Evolutionary conservation across 2,329 filamentous ascomycete genomes (phyloP).

Genomic region (Scedosporium aurantiacum): DNA sequence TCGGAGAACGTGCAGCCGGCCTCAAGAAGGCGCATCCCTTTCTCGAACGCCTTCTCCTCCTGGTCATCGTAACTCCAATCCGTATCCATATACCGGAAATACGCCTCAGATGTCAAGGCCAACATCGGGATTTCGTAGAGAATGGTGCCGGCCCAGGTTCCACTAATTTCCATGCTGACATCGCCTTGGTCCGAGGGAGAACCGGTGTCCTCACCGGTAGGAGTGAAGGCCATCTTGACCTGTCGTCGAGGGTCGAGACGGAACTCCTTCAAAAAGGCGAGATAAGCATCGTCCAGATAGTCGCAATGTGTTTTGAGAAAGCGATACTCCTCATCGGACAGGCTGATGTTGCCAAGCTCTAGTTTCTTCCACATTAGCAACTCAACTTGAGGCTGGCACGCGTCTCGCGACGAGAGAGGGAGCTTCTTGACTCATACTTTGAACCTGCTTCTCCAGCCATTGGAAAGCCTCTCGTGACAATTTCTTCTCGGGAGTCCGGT

Average conservation of each 20-base stretch:
- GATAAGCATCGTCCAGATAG: slow-evolving; percentile 68
- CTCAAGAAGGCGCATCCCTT: slow-evolving; percentile 67
- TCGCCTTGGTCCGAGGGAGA: slow-evolving; percentile 60
- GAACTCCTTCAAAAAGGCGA: slow-evolving; percentile 73
- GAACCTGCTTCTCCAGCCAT: slow-evolving; percentile 78
- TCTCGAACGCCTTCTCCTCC: slow-evolving; percentile 71
- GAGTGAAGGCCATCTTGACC: slow-evolving; percentile 57
- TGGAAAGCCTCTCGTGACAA: slow-evolving; percentile 70
- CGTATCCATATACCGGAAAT: slow-evolving; percentile 90
- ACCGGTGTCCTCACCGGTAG: slow-evolving; percentile 44
- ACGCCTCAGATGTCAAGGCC: slow-evolving; percentile 85
- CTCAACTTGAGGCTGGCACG: background rate
- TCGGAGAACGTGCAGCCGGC: slow-evolving; percentile 85
- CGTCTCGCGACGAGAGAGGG: background rate
- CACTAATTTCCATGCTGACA: slow-evolving; percentile 64
- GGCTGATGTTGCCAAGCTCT: slow-evolving; percentile 73
- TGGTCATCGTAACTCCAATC: slow-evolving; percentile 88
- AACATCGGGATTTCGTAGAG: slow-evolving; percentile 95
- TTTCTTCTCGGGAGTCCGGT: slow-evolving; percentile 89
- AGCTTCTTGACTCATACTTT: slow-evolving; percentile 41
- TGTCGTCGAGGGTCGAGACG: slow-evolving; percentile 72
- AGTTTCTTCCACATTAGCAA: slow-evolving; percentile 7
- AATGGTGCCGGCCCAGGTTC: slow-evolving; percentile 88
- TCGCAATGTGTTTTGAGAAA: slow-evolving; percentile 71
- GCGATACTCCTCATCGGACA: slow-evolving; percentile 67